Percentiles rank a stretch among this genome's conserved stretches.
phyloP scores from a whole-genome alignment of 2,329 filamentous ascomycete genomes.

The Colletotrichum chlorophyti region DNA sequence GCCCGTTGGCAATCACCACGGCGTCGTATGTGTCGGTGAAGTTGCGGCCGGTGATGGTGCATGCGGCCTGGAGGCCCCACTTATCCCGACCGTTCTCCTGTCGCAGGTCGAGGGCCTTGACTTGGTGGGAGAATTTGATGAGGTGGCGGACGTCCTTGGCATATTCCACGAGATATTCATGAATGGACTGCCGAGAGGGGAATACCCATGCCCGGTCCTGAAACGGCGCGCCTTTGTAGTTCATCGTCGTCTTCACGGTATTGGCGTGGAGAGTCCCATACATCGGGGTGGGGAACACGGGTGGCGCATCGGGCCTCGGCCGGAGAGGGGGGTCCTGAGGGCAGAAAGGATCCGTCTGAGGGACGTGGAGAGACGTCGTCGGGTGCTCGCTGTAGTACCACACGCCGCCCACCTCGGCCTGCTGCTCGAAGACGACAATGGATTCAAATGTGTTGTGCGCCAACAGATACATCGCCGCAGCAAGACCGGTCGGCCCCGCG shows the following conservation, averaged over 20 bases:
- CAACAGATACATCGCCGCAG: conserved; percentile 79
- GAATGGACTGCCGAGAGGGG: conserved; percentile 74
- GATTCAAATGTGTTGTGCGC: conserved; percentile 72
- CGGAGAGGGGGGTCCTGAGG: conserved; percentile 69
- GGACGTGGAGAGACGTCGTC: conserved; percentile 60
- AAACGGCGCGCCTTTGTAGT: conserved; percentile 75
- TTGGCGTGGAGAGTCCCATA: conserved; percentile 88
- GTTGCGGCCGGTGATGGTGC: conserved; percentile 51
- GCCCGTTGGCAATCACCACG: conserved; percentile 76
- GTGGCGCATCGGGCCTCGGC: conserved; percentile 44
- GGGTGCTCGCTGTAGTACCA: conserved; percentile 77
- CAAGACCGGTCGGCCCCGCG: conserved; percentile 80
- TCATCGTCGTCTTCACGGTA: conserved; percentile 83
- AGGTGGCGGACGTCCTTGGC: conserved; percentile 70
- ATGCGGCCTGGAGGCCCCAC: conserved; percentile 68
- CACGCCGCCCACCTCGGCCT: conserved; percentile 76
- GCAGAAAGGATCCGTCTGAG: conserved; percentile 71
- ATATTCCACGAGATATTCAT: conserved; percentile 77
- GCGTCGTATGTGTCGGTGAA: conserved; percentile 70
- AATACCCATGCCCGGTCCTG: conserved; percentile 72
- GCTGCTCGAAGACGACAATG: conserved; percentile 84
- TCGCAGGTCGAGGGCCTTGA: conserved; percentile 61
- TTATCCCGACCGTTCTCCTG: conserved; percentile 42
- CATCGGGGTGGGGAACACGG: conserved; percentile 81
- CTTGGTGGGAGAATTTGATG: conserved; percentile 74